A percentile compares a stretch with the other conserved stretches of the same genome.
phyloP scores from a whole-genome alignment of 2,329 filamentous ascomycete genomes.

The Penicillium sp. region DNA sequence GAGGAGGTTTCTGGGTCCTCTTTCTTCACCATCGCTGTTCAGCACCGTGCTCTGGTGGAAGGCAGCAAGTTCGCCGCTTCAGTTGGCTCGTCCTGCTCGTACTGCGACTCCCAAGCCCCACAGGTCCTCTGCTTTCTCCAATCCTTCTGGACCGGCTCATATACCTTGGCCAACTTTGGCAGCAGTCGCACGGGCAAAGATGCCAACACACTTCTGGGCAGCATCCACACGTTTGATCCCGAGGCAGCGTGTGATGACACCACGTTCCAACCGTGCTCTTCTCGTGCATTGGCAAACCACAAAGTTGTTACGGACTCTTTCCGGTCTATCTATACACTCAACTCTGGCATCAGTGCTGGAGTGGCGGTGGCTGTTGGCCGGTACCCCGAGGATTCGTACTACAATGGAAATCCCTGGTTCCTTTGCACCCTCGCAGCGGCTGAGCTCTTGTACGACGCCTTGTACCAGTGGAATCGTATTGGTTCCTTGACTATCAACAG shows the following conservation, averaged over 20 bases:
- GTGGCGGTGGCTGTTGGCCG: conserved; percentile 54
- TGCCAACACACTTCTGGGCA: conserved; percentile 62
- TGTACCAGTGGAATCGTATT: conserved; percentile 67
- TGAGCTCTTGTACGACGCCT: conserved; percentile 75
- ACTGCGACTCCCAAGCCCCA: conserved; percentile 65
- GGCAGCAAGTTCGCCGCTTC: conserved; percentile 65
- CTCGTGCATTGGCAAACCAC: conserved; percentile 69
- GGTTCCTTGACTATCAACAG: conserved; percentile 65
- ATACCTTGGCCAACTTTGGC: conserved; percentile 67
- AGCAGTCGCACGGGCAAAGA: conserved; percentile 68
- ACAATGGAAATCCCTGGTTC: conserved; percentile 79
- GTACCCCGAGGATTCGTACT: conserved; percentile 72
- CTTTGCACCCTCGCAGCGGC: conserved; percentile 74
- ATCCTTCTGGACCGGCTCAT: conserved; percentile 67
- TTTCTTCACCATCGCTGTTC: conserved; percentile 73
- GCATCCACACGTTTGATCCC: conserved; percentile 45
- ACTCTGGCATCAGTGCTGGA: conserved; percentile 28
- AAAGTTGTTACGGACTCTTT: conserved; percentile 76
- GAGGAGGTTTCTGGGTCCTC: conserved; percentile 75
- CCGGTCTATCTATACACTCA: conserved; percentile 65
- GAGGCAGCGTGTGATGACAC: conserved; percentile 34
- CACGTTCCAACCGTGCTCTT: conserved; percentile 78
- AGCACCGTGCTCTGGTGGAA: conserved; percentile 62
- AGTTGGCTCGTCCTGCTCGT: conserved; percentile 60
- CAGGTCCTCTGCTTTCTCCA: conserved; percentile 73